phyloP scores from a whole-genome alignment of 805 yeast genomes.

The Suhomyces sp. region DNA sequence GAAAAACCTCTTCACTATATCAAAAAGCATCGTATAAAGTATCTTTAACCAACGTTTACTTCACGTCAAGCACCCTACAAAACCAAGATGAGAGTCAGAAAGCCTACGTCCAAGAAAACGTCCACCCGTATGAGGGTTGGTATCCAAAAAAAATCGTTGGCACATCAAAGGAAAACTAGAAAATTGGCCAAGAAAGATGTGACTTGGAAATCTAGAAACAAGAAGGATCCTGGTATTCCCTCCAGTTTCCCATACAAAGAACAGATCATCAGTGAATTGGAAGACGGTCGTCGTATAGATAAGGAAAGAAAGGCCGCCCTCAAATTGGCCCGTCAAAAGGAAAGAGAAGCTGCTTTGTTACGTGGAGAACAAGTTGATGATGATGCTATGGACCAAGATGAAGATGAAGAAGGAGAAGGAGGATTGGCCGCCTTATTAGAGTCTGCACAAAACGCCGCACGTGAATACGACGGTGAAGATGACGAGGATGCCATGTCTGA shows the following conservation, averaged over 20 bases:
- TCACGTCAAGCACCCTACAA: no score
- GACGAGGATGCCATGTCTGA: slow-evolving; percentile 28
- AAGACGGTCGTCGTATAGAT: slow-evolving; percentile 55
- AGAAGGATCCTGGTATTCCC: slow-evolving; percentile 94
- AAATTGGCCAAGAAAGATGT: slow-evolving; percentile 83
- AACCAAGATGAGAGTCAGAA: slow-evolving; percentile 45
- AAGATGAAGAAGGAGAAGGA: slow-evolving; percentile 42
- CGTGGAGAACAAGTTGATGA: slow-evolving; percentile 41
- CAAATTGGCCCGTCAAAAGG: slow-evolving; percentile 51
- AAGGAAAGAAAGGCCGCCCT: slow-evolving; percentile 52
- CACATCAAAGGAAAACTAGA: slow-evolving; percentile 81
- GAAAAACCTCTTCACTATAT: slow-evolving; percentile 4
- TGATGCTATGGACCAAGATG: slow-evolving; percentile 33
- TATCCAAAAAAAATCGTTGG: slow-evolving; percentile 91
- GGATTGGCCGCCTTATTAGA: slow-evolving; percentile 83
- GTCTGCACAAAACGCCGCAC: slow-evolving; percentile 88
- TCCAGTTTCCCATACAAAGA: slow-evolving; percentile 93
- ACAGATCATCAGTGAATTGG: slow-evolving; percentile 69
- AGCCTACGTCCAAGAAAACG: slow-evolving; percentile 81
- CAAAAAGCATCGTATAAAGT: neutral
- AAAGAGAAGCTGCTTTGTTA: slow-evolving; percentile 39
- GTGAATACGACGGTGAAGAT: slow-evolving; percentile 61
- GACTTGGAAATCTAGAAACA: slow-evolving; percentile 85
- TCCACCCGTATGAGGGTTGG: slow-evolving; percentile 96
- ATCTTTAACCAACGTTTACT: no score